Base-by-base conservation (phyloP, 352 stramenopile genomes). In the Lagenidium sp. region DNA sequence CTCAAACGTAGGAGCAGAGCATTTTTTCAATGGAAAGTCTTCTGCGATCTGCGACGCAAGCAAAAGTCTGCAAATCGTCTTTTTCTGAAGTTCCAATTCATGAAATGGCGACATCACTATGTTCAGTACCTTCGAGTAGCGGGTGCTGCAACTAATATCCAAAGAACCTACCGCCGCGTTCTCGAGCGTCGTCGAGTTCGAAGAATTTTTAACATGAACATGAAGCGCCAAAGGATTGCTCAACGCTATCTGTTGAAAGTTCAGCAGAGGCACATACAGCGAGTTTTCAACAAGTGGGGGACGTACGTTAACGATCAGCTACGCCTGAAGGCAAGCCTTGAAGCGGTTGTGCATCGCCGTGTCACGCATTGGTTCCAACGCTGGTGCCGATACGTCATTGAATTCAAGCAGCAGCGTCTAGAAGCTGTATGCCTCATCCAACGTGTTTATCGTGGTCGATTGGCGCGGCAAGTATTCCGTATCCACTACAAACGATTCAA, bases 41-140 rank as follows among this genome's bases (percentile, higher is more conserved):
- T 74, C 29, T 31, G 79, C 0, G 6, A 12, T 6, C n/a, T 50
- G 19, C 37, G 57, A 26, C 44, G 59, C 44, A 63, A 84, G 62
- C 44, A 47, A 37, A 58, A 63, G 8, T 55, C 70, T n/a, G 72
- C 72, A 12, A 64, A 61, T 44, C 57, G 50, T n/a, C 48, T 85
- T 36, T 85, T 82, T 41, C n/a, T 82, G 10, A 77, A 73, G 41
- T 64, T 85, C 40, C 72, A 71, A 36, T 62, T 88, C 32, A 57
- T 72, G 11, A 62, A 63, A 32, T 88, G 75, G 75, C 75, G 75
- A 28, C 32, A 53, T 4, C n/a, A n/a, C n/a, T n/a, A n/a, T n/a
- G n/a, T n/a, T n/a, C n/a, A n/a, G n/a, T n/a, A n/a, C n/a, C n/a
- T n/a, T n/a, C n/a, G n/a, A n/a, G n/a, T n/a, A n/a, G n/a, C n/a